These are phyloP conservation scores for Solanum hybrid DNA, from an alignment of 305 asterid genomes.

Conservation along the genomic window DNA sequence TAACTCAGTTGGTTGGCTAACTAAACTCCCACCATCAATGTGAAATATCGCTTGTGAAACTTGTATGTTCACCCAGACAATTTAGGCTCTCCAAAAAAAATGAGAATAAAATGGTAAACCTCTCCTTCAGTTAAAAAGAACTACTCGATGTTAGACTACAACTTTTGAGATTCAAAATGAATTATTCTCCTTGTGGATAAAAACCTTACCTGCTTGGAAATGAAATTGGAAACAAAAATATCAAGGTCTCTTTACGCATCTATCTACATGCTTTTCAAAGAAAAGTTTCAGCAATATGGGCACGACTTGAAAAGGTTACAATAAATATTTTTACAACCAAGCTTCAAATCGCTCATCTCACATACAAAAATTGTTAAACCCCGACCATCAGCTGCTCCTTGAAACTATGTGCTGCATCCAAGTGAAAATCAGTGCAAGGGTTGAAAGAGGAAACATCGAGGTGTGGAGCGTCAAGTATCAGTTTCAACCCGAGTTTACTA, in stretches of 20 bases:
- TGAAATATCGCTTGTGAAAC: background rate
- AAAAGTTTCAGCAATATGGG: background rate
- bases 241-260: background rate
- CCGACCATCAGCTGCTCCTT: background rate
- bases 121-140: no score
- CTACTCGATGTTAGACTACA: background rate
- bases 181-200: background rate
- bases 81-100: background rate
- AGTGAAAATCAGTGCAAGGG: background rate
- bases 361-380: background rate
- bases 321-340: background rate
- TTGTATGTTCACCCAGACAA: background rate
- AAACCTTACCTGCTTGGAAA: background rate
- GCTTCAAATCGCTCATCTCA: background rate
- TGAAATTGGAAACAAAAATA: background rate
- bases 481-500: background rate
- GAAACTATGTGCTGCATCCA: background rate
- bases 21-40: background rate
- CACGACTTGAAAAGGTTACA: background rate
- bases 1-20: background rate
- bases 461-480: background rate
- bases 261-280: constrained; percentile 12
- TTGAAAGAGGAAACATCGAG: background rate
- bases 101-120: background rate
- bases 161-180: background rate